phyloP scores from a whole-genome alignment of 2,329 filamentous ascomycete species.

The Colletotrichum tropicale region DNA sequence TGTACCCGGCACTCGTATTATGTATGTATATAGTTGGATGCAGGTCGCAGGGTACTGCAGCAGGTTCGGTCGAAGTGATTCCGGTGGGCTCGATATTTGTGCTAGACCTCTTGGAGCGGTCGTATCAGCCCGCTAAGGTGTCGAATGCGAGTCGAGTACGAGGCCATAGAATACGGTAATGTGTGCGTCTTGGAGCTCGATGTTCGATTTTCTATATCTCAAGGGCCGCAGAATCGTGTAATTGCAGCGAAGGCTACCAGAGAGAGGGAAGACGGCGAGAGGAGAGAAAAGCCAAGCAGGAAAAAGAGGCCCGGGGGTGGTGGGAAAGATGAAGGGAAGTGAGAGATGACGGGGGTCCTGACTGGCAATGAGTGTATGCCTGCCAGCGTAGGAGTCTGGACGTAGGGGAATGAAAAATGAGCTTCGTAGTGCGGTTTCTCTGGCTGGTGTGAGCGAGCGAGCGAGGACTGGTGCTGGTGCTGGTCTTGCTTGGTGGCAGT shows the following conservation, averaged over 20 bases:
- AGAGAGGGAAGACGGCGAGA: not conserved
- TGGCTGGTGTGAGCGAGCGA: not conserved
- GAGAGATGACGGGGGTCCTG: not conserved
- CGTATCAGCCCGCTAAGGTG: not conserved
- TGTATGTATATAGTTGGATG: not conserved
- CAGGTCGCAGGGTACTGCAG: constrained; percentile 7
- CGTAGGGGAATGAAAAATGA: not conserved
- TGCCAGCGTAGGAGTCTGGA: not conserved
- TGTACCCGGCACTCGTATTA: constrained; percentile 2
- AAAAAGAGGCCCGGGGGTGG: not conserved
- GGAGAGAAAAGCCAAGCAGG: not conserved
- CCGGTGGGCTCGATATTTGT: not conserved
- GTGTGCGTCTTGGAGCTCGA: not conserved
- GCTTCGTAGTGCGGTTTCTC: not conserved
- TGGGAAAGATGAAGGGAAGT: constrained; percentile 4
- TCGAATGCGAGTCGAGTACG: not conserved
- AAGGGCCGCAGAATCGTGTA: not conserved
- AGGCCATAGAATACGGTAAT: not conserved
- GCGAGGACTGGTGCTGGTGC: not conserved
- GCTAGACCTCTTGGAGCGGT: not conserved
- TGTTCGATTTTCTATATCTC: not conserved
- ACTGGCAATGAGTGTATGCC: not conserved
- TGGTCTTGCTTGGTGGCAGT: not conserved
- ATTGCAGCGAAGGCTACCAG: not conserved
- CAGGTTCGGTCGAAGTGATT: constrained; percentile 5